Evolutionary conservation across 306 rosid species (phyloP).

Genomic region (Trifolium dubium): DNA sequence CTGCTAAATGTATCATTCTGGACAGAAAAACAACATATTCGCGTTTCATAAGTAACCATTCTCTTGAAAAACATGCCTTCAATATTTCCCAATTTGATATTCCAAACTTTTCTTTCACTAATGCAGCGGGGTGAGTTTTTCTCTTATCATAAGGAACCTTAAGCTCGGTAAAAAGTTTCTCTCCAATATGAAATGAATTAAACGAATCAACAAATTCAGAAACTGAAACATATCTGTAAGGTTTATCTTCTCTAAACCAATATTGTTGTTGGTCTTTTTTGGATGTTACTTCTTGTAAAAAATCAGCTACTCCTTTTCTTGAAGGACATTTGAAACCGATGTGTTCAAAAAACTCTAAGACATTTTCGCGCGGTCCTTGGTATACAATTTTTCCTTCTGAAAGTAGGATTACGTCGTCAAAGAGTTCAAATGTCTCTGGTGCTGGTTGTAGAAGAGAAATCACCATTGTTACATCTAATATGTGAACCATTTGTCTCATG

Average conservation of each 20-base stretch:
- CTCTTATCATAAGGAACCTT: slow-evolving; percentile 61
- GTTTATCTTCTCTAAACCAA: slow-evolving; percentile 55
- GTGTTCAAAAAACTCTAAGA: slow-evolving; percentile 64
- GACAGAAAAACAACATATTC: slow-evolving; percentile 54
- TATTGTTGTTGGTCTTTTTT: slow-evolving; percentile 84
- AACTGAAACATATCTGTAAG: slow-evolving; percentile 63
- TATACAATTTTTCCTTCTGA: slow-evolving; percentile 78
- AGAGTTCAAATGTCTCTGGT: slow-evolving; percentile 69
- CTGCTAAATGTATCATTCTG: slow-evolving; percentile 58
- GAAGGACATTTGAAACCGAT: slow-evolving; percentile 70
- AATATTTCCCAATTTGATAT: slow-evolving; percentile 67
- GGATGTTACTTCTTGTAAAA: slow-evolving; percentile 86
- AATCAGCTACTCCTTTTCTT: slow-evolving; percentile 90
- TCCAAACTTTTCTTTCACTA: slow-evolving; percentile 68
- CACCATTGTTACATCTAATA: slow-evolving; percentile 72
- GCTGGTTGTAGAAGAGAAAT: slow-evolving; percentile 69
- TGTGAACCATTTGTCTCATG: slow-evolving; percentile 89
- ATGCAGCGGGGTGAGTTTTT: slow-evolving; percentile 66
- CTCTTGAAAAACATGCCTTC: slow-evolving; percentile 81
- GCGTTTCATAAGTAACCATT: slow-evolving; percentile 70
- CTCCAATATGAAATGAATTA: slow-evolving; percentile 56
- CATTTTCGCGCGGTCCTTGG: slow-evolving; percentile 72
- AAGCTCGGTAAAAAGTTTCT: slow-evolving; percentile 51
- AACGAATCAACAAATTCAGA: slow-evolving; percentile 58
- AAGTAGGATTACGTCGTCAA: slow-evolving; percentile 63